These are phyloP conservation scores for Guadua angustifolia DNA, from an alignment of 176 grass and related monocot genomes.

Conservation along the genomic window DNA sequence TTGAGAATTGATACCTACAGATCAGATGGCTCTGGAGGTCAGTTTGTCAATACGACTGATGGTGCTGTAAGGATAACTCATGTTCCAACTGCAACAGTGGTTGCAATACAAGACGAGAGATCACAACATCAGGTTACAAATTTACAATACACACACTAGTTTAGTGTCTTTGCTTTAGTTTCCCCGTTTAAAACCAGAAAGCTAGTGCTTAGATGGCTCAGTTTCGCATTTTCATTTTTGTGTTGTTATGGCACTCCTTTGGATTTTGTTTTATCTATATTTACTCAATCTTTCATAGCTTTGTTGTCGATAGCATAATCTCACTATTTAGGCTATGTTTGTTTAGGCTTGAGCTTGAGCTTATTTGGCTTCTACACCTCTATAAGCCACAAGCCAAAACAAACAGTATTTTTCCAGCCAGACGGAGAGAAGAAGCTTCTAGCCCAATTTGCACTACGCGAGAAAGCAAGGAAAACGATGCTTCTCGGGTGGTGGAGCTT, in stretches of 20 bases:
- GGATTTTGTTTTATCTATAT: constrained; percentile 19
- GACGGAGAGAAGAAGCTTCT: no score
- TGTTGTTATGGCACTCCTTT: not conserved
- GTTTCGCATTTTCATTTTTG: constrained; percentile 10
- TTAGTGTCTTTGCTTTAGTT: not conserved
- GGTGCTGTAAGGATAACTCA: constrained; percentile 96
- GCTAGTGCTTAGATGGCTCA: not conserved
- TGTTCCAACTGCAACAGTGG: constrained; percentile 77
- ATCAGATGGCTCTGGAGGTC: constrained; percentile 82
- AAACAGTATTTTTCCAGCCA: no score
- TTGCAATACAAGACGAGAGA: constrained; percentile 99
- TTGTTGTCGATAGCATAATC: constrained; percentile 15
- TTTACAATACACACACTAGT: not conserved
- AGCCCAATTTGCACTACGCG: no score
- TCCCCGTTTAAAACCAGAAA: constrained; percentile 7
- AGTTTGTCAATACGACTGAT: constrained; percentile 93
- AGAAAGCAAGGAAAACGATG: no score
- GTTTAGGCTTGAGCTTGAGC: no score
- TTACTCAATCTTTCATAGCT: not conserved
- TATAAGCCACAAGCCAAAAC: no score
- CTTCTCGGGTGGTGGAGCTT: no score
- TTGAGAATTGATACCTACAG: constrained; percentile 92
- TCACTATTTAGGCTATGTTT: no score
- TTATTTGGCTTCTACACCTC: no score
- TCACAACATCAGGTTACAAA: constrained; percentile 82